These are phyloP conservation scores for Sporothrix inflata DNA, from an alignment of 2,329 filamentous ascomycete species.

Conservation along the genomic window DNA sequence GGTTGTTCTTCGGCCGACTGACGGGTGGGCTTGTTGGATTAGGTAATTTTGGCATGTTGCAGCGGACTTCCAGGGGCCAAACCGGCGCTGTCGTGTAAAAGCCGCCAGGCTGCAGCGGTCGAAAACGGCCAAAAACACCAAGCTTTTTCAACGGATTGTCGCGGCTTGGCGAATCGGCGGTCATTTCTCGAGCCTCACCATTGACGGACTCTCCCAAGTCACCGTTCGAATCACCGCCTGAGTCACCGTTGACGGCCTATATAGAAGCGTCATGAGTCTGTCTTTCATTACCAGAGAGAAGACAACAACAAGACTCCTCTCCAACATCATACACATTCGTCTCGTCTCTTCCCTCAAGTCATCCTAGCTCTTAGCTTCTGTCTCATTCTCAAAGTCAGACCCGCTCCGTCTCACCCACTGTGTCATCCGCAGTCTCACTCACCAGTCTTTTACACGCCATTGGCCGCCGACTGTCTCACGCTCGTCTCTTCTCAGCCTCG, in stretches of 20 bases:
- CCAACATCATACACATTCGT: neutral
- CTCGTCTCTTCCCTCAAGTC: too few relatives aligned
- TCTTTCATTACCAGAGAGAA: neutral
- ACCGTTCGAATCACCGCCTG: neutral
- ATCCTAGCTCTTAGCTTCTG: neutral
- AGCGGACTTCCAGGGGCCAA: neutral
- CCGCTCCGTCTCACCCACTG: neutral
- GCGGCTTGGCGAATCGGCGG: neutral
- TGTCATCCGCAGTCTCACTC: neutral
- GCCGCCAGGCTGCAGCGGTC: neutral
- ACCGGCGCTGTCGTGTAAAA: conserved; percentile 1
- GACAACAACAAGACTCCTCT: neutral
- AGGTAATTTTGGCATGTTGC: neutral
- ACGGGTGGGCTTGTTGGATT: neutral
- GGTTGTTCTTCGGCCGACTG: neutral
- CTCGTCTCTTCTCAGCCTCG: neutral
- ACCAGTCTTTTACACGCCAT: neutral
- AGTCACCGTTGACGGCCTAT: neutral
- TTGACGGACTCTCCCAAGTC: neutral
- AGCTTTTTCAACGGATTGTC: neutral
- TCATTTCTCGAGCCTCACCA: neutral
- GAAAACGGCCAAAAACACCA: neutral
- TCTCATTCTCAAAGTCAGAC: neutral
- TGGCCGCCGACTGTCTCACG: neutral
- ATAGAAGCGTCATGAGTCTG: neutral